These are phyloP conservation scores for Aspergillus sp. DNA, from an alignment of 2,329 filamentous ascomycete genomes.

Conservation along the genomic window DNA sequence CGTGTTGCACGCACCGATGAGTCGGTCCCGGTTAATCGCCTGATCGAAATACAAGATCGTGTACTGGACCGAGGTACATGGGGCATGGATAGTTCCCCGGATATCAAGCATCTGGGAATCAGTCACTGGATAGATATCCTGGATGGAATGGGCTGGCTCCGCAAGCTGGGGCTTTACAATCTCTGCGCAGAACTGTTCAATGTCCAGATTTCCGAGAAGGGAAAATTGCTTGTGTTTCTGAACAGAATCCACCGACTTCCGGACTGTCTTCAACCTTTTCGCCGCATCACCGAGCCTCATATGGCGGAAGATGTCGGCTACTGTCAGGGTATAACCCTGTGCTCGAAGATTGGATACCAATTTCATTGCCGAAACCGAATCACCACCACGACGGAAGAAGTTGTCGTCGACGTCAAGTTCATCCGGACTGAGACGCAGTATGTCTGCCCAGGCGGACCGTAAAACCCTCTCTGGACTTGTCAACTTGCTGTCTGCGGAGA, in stretches of 20 bases:
- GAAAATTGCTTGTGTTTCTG: constrained; percentile 50
- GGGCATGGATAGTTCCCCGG: constrained; percentile 54
- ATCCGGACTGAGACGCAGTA: constrained; percentile 25
- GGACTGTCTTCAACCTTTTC: constrained; percentile 43
- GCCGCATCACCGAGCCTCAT: constrained; percentile 53
- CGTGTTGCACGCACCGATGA: constrained; percentile 41
- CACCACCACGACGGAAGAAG: constrained; percentile 61
- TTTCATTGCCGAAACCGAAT: constrained; percentile 60
- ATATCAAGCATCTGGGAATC: constrained; percentile 61
- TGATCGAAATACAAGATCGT: constrained; percentile 59
- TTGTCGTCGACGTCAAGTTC: constrained; percentile 55
- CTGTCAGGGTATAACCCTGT: constrained; percentile 43
- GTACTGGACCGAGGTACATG: constrained; percentile 62
- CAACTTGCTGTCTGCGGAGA: constrained; percentile 25
- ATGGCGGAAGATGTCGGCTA: constrained; percentile 50
- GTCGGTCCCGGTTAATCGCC: constrained; percentile 44
- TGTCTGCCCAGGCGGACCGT: constrained; percentile 28
- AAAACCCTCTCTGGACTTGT: constrained; percentile 37
- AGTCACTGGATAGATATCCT: constrained; percentile 56
- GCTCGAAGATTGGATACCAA: constrained; percentile 47
- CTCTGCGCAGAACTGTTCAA: constrained; percentile 43
- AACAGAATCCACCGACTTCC: constrained; percentile 11
- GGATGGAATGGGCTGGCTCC: constrained; percentile 48
- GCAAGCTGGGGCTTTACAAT: constrained; percentile 49
- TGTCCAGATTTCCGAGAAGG: constrained; percentile 40